Conservation (phyloP, 2,329 filamentous ascomycete species). For the Verticillium nubilum region DNA sequence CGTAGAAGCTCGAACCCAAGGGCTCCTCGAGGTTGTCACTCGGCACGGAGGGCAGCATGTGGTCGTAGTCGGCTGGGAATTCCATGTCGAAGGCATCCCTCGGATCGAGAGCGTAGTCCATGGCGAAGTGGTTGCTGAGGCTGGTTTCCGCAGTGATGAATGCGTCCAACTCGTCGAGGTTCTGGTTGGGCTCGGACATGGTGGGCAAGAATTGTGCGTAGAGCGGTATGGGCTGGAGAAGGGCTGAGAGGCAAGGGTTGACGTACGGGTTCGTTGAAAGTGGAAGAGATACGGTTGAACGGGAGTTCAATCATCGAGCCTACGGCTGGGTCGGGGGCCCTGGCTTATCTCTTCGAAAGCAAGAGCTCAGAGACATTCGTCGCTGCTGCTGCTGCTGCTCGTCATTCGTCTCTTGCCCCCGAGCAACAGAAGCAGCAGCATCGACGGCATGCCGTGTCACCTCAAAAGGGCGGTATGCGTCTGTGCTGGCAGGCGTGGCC, state of each 20-base stretch:
- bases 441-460: too few species aligned
- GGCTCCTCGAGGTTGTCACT: neutral
- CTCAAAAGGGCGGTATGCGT: too few species aligned
- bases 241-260: neutral
- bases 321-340: too few species aligned
- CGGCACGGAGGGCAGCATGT: neutral
- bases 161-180: conserved; percentile 4
- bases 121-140: conserved; percentile 5
- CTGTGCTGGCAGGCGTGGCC: too few species aligned
- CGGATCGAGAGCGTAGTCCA: neutral
- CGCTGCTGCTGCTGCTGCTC: too few species aligned
- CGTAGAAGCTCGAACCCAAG: accelerated
- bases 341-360: conserved; percentile 3
- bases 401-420: too few species aligned
- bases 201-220: conserved; percentile 2
- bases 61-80: neutral
- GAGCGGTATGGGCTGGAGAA: neutral
- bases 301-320: neutral
- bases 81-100: conserved; percentile 8
- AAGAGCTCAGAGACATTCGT: neutral
- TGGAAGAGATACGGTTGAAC: conserved; percentile 1
- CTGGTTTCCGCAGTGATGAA: neutral
- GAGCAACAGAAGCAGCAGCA: too few species aligned
- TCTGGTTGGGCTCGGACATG: conserved; percentile 17
- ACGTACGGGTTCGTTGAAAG: conserved; percentile 12